Percentiles rank a stretch among this genome's conserved stretches.
phyloP scores from a whole-genome alignment of 148 eudicot species.

The Camellia granthamiana region DNA sequence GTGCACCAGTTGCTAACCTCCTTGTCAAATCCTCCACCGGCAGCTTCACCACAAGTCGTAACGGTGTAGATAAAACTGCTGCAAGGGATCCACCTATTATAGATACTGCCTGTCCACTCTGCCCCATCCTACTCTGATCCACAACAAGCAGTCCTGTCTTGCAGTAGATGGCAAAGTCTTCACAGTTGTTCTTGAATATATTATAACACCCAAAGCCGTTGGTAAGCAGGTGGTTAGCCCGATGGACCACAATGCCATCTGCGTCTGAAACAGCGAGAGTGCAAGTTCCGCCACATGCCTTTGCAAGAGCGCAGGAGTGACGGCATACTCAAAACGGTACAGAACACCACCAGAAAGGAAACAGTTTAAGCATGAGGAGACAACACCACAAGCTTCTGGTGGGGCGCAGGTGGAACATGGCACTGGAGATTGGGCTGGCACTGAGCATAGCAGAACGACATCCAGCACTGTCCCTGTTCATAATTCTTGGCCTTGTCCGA shows the following conservation, averaged over 20 bases:
- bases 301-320: slow-evolving; percentile 6
- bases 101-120: slow-evolving; percentile 11
- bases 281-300: slow-evolving; percentile 11
- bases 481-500: slow-evolving; percentile 77
- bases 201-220: slow-evolving; percentile 11
- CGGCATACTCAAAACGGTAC: slow-evolving; percentile 5
- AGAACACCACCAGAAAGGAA: slow-evolving; percentile 7
- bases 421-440: slow-evolving; percentile 42
- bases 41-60: slow-evolving; percentile 1
- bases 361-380: slow-evolving; percentile 9
- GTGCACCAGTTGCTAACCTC: slow-evolving; percentile 7
- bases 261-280: slow-evolving; percentile 4
- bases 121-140: neutral
- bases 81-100: slow-evolving; percentile 6
- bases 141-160: slow-evolving; percentile 13
- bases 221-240: slow-evolving; percentile 9
- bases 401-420: slow-evolving; percentile 65
- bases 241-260: neutral
- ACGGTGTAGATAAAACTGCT: neutral
- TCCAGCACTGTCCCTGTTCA: slow-evolving; percentile 78
- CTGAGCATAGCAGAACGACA: slow-evolving; percentile 62
- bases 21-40: neutral
- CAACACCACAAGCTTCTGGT: slow-evolving; percentile 19
- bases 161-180: slow-evolving; percentile 14
- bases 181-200: slow-evolving; percentile 8